Base-by-base conservation (phyloP, 805 yeast genomes). In the Hanseniaspora guilliermondii region DNA sequence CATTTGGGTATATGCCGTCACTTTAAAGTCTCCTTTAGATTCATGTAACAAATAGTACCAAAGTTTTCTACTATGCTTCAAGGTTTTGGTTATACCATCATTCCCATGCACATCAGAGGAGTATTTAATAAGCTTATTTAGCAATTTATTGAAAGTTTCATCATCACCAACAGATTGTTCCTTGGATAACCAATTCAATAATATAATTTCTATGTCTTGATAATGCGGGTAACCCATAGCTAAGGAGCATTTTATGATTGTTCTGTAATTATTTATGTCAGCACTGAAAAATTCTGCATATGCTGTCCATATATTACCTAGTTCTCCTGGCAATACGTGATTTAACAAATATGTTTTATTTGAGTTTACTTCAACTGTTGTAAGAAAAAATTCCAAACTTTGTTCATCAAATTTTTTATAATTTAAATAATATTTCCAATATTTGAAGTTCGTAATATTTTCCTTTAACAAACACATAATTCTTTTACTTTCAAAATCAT, bases 121-220 rank as follows among this genome's bases (percentile, higher is more conserved):
- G 2, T 73, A 68, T 12, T 59, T 58, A 4, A 77, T 66, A 0
- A 79, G 79, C 11, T 60, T 64, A 41, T 69, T 67, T 57, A 77
- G 60, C 14, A 78, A 68, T 38, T 62, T 65, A 27, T 70, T 61
- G 3, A 77, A 78, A 19, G 65, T 66, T 0, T 73, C 76, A 21
- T 78, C 65, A 52, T 79, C 73, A 22, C 72, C 77, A 17, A 69
- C 66, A 24, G 75, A 68, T 32, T 85, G 61, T 56, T 82, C 83
- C 66, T 78, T 68, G 55, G 84, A 84, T 6, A 83, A 73, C 96
- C 96, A 89, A 17, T 74, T 75, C n/a, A 78, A 69, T 76, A 87
- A 85, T 6, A 89, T 65, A 2, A 75, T 75, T 2, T 82, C 85
- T 21, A 87, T 67, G 57, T 87, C 96, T 22, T 77, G 76, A 0